Evolutionary conservation across 208 protist genomes (phyloP).

Genomic region (Porcisia hertigi): DNA sequence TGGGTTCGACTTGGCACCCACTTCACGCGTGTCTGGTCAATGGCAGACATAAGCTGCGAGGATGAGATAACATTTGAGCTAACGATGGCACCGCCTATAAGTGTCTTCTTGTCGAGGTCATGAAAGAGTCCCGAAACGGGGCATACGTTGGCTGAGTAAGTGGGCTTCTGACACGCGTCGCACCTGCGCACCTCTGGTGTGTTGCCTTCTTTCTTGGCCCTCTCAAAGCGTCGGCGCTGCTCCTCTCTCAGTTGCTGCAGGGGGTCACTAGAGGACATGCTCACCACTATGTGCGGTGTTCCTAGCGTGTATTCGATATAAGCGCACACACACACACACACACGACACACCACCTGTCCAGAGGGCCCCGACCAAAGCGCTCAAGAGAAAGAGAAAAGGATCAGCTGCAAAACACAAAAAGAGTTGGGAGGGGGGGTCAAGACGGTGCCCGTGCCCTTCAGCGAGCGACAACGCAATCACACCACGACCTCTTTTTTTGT

Average conservation of each 20-base stretch:
- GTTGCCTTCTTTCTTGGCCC: slow-evolving; percentile 21
- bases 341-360: not conserved
- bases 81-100: slow-evolving; percentile 72
- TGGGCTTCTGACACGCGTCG: slow-evolving; percentile 51
- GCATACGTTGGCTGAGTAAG: slow-evolving; percentile 63
- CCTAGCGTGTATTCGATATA: not conserved
- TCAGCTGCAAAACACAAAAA: not conserved
- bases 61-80: slow-evolving; percentile 54
- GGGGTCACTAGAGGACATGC: slow-evolving; percentile 15
- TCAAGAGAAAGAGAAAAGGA: no score
- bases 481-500: not conserved
- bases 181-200: slow-evolving; percentile 58
- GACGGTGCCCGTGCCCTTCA: not conserved
- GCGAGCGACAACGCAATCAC: not conserved
- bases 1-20: slow-evolving; percentile 78
- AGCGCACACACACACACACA: not conserved
- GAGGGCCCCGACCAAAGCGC: no score
- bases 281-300: not conserved
- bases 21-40: slow-evolving; percentile 69
- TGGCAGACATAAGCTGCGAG: slow-evolving; percentile 71
- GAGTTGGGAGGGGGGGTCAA: not conserved
- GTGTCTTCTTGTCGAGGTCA: slow-evolving; percentile 49
- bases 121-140: slow-evolving; percentile 76
- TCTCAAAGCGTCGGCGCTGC: slow-evolving; percentile 38
- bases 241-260: slow-evolving; percentile 25